Evolutionary conservation across 352 stramenopile species (phyloP).

Genomic region (Pythium sp.): DNA sequence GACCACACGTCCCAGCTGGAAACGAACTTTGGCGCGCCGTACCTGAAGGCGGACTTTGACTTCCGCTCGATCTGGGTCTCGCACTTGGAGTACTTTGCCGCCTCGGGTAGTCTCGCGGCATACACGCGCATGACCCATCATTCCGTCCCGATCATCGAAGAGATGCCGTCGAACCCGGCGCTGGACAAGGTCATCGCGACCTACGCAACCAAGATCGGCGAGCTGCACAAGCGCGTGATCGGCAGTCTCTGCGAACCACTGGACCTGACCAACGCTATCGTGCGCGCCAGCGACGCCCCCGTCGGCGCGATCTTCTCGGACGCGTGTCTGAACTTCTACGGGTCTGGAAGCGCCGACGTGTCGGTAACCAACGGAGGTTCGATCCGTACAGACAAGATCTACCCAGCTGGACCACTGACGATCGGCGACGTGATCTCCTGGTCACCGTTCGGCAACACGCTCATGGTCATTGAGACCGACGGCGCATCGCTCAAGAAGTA

Average conservation of each 20-base stretch:
- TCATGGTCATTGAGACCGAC: conserved; percentile 26
- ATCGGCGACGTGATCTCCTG: conserved; percentile 25
- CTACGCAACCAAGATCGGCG: conserved; percentile 39
- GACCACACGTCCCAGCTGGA: conserved; percentile 73
- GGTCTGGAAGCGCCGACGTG: conserved; percentile 15
- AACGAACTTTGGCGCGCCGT: conserved; percentile 61
- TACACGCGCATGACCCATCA: conserved; percentile 52
- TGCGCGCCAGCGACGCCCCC: conserved; percentile 44
- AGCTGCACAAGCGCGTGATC: conserved; percentile 56
- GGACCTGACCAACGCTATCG: conserved; percentile 48
- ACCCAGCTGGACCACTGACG: conserved; percentile 18
- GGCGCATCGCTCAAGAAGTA: conserved; percentile 39
- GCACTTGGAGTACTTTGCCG: conserved; percentile 56
- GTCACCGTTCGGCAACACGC: conserved; percentile 28
- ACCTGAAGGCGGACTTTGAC: conserved; percentile 72
- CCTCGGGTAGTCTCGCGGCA: conserved; percentile 23
- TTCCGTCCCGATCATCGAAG: conserved; percentile 52
- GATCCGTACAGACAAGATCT: conserved; percentile 23
- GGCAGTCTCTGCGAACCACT: conserved; percentile 53
- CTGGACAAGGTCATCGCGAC: conserved; percentile 66
- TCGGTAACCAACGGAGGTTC: conserved; percentile 24
- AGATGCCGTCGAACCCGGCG: conserved; percentile 45
- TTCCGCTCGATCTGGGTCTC: conserved; percentile 72
- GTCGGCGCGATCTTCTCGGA: conserved; percentile 56
- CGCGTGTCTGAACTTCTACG: conserved; percentile 18